Base-by-base conservation (phyloP, 1,284 basidiomycete species). In the Chalciporus sp. region DNA sequence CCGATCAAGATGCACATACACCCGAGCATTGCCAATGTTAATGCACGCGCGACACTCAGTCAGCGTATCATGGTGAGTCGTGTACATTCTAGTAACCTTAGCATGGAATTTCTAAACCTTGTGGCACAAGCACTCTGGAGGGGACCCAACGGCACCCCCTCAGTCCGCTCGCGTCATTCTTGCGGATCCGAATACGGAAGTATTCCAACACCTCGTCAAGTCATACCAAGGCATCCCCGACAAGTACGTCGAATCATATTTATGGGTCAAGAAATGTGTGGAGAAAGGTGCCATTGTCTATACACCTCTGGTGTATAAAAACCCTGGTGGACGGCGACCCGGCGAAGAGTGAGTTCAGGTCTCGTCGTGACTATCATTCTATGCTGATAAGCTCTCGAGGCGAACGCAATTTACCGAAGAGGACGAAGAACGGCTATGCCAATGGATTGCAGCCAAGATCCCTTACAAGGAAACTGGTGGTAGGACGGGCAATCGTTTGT, bases 231-330 rank as follows among this genome's bases (percentile, higher is more conserved):
- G 80, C 41, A 75, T 83, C 33, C 73, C 82, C 2, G 78, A 83
- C 44, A 90, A 87, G 68, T 86, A 85, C 59, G 82, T 92, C 44
- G 90, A 92, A 59, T 86, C 86, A 14, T 84, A 86, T 62, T 70
- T 88, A 19, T 92, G 90, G 90, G 84, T 92, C 43, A 88, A 89
- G 70, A 85, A 85, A 61, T 91, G 88, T 57, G 81, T 90, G 39
- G 86, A 88, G 60, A 83, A 78, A 57, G 81, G 84, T 1, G 63
- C 76, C 9, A 74, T 88, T 17, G 68, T 78, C 39, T 90, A 83
- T 59, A 90, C 88, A 1, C 87, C 87, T 1, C 72, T 88, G 28
- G 82, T 89, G 1, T 90, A 89, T 68, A 90, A 89, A 70, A 90
- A 92, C 59, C 86, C 87, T 11, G 89, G 90, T 23, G 90, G 90